These are phyloP conservation scores for Chaetomium globosum DNA, from an alignment of 2,329 filamentous ascomycete genomes.

Conservation along the genomic window DNA sequence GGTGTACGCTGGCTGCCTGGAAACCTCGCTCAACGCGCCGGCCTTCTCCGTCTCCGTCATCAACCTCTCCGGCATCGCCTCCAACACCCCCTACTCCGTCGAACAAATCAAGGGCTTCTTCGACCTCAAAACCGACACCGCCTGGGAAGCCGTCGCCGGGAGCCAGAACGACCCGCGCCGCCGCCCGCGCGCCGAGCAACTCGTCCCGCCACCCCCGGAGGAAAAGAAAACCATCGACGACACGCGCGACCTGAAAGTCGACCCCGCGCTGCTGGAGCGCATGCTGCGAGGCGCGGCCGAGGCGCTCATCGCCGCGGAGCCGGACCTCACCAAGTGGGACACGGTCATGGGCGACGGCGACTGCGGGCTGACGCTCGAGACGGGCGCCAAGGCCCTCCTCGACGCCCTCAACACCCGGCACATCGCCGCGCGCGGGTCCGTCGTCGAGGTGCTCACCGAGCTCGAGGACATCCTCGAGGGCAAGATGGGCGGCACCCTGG, in stretches of 20 bases:
- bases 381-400: slow-evolving; percentile 53
- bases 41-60: slow-evolving; percentile 70
- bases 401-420: slow-evolving; percentile 49
- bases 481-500: slow-evolving; percentile 58
- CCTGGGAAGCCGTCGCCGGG: slow-evolving; percentile 57
- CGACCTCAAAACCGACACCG: slow-evolving; percentile 64
- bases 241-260: slow-evolving; percentile 51
- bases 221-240: slow-evolving; percentile 45
- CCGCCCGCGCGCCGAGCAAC: slow-evolving; percentile 49
- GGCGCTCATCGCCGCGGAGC: slow-evolving; percentile 60
- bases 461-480: slow-evolving; percentile 59
- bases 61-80: slow-evolving; percentile 56
- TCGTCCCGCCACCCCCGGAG: slow-evolving; percentile 46
- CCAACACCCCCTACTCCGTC: slow-evolving; percentile 50
- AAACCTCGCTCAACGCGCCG: slow-evolving; percentile 72
- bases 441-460: slow-evolving; percentile 51
- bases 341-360: slow-evolving; percentile 67
- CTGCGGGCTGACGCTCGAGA: slow-evolving; percentile 64
- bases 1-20: slow-evolving; percentile 64
- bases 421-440: slow-evolving; percentile 49
- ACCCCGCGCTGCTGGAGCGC: slow-evolving; percentile 55
- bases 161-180: slow-evolving; percentile 45
- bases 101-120: slow-evolving; percentile 63
- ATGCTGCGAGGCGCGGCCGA: slow-evolving; percentile 59
- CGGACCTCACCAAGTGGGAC: slow-evolving; percentile 65